phyloP scores from a whole-genome alignment of 2,329 filamentous ascomycete genomes.

The Botrytis hyacinthi region DNA sequence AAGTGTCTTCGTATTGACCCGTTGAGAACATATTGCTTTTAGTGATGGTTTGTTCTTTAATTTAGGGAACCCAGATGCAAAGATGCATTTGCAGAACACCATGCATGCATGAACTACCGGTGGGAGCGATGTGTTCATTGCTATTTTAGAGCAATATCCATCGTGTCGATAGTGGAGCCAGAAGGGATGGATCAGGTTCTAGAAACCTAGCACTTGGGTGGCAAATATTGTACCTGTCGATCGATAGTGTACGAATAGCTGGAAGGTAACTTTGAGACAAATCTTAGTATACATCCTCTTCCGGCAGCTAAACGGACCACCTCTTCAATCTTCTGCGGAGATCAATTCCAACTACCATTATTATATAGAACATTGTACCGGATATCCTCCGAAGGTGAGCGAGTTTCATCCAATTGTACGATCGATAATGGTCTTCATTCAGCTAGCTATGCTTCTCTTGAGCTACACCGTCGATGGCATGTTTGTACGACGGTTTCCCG shows the following conservation, averaged over 20 bases:
- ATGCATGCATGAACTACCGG: constrained; percentile 9
- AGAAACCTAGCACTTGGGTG: background rate
- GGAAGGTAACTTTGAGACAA: background rate
- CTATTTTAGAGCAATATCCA: background rate
- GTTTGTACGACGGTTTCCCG: background rate
- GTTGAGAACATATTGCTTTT: background rate
- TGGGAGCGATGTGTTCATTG: background rate
- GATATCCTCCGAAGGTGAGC: background rate
- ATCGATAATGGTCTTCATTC: background rate
- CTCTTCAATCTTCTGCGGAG: background rate
- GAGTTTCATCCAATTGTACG: background rate
- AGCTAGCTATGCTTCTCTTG: background rate
- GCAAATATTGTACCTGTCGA: background rate
- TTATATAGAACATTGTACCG: background rate
- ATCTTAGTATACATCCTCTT: background rate
- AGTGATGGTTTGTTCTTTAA: background rate
- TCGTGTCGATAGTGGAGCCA: constrained; percentile 2
- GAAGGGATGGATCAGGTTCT: background rate
- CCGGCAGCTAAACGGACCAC: background rate
- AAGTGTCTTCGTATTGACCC: background rate
- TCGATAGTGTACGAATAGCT: background rate
- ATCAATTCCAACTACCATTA: background rate
- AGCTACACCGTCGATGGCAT: background rate
- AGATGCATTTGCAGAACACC: background rate
- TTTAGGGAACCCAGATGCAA: background rate